Evolutionary conservation across 2,329 filamentous ascomycete genomes (phyloP).

Genomic region (Parascedosporium putredinis): DNA sequence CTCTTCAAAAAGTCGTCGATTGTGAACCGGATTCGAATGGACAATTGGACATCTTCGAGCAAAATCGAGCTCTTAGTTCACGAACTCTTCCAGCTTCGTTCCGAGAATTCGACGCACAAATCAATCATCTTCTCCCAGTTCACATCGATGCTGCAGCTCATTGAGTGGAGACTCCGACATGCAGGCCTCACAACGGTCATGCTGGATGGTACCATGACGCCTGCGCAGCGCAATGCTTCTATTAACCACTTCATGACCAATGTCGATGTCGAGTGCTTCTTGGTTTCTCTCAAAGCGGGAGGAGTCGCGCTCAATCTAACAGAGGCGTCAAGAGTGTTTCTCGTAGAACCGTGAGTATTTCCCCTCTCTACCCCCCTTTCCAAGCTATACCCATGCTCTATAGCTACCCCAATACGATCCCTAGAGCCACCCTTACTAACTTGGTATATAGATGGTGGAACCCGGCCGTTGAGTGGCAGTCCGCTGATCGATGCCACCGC

Average conservation of each 20-base stretch:
- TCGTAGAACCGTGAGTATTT: slow-evolving; percentile 76
- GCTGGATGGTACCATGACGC: slow-evolving; percentile 96
- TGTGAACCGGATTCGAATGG: slow-evolving; percentile 98
- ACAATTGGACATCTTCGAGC: slow-evolving; percentile 94
- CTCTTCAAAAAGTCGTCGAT: slow-evolving; percentile 91
- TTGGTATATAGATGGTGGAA: slow-evolving; percentile 85
- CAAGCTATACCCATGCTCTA: slow-evolving; percentile 5
- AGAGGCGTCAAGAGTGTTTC: slow-evolving; percentile 89
- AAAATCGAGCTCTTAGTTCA: slow-evolving; percentile 97
- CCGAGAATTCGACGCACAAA: slow-evolving; percentile 87
- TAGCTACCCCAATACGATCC: slow-evolving; percentile 12
- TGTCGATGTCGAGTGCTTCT: slow-evolving; percentile 84
- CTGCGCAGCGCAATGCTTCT: slow-evolving; percentile 80
- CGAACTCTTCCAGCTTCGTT: slow-evolving; percentile 83
- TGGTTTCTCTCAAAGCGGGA: slow-evolving; percentile 91
- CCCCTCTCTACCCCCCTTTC: not conserved
- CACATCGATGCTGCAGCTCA: slow-evolving; percentile 91
- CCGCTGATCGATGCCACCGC: slow-evolving; percentile 84
- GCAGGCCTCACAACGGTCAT: slow-evolving; percentile 98
- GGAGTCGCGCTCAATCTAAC: slow-evolving; percentile 93
- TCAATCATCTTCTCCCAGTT: slow-evolving; percentile 98
- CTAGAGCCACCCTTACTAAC: slow-evolving; percentile 15
- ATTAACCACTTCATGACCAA: slow-evolving; percentile 98
- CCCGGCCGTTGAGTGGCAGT: slow-evolving; percentile 99
- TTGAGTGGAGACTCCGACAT: slow-evolving; percentile 90